Evolutionary conservation across 345 rosid genomes (phyloP), one percentile per base, ranked within the genome.

Genomic region (Lenwebbia sp.): DNA sequence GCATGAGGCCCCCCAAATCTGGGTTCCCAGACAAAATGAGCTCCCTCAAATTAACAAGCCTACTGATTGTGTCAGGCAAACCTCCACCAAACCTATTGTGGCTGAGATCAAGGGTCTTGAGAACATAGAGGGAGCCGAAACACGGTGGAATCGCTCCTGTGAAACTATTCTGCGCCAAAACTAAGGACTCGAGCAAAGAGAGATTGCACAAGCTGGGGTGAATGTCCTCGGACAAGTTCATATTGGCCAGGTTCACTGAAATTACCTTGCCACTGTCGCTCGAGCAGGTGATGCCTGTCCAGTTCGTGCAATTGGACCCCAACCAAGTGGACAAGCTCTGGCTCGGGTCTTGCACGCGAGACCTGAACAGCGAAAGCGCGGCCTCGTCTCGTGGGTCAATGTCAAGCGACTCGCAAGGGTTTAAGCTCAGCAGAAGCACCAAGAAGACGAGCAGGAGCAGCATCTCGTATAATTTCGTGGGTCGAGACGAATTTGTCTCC

Each of bases 251-350:
- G 93, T 93, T 89, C 22, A 95, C 85, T 0, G 96, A 93, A 28
- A 95, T 33, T 57, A 93, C 98, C 86, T 85, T 90, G 30, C 98
- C 96, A 13, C 92, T 89, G 89, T 54, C 91, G 85, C 87, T 89
- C 5, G 92, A 91, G 82, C 98, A 95, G 87, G 90, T 55, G 84
- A 93, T 37, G 55, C 99, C 96, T 4, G 94, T 91, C 99, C 98
- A 95, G 89, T 87, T 90, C 19, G 93, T 87, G 90, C 95, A 95
- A 26, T 90, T 84, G 26, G 96, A 91, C 84, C 94, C 96, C 62
- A 86, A 82, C 98, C 98, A 95, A 78, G 93, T 84, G 19, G 92
- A 88, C 84, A 94, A 89, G 82, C 86, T 93, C 85, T 84, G 94
- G 89, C 82, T 89, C 0, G 92, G 94, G 92, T 93, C 96, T 56